Percentiles rank a stretch among this genome's conserved stretches.
These are phyloP conservation scores for Suhomyces canberraensis DNA, from an alignment of 805 yeast genomes.

Conservation along the genomic window DNA sequence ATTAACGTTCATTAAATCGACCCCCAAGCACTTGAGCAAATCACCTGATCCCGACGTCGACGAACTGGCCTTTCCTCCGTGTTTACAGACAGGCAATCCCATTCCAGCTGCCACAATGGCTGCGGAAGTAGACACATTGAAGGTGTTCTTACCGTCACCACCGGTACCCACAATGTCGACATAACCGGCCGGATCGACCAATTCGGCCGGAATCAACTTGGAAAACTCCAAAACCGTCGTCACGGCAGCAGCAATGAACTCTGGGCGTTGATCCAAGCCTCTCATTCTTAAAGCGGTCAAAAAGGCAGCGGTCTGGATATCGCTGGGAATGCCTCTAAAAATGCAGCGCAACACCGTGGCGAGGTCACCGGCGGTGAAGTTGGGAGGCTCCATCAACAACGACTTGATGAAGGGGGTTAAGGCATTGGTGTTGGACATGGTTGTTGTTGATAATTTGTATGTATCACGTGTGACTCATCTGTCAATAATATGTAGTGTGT, in stretches of 20 bases:
- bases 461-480: too few relatives aligned
- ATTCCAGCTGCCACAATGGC: constrained; percentile 95
- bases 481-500: too few relatives aligned
- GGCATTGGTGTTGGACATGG: constrained; percentile 19
- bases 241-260: constrained; percentile 83
- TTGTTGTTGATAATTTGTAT: constrained; percentile 2
- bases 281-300: constrained; percentile 71
- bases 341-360: constrained; percentile 58
- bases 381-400: constrained; percentile 57
- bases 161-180: constrained; percentile 98
- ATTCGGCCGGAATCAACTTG: constrained; percentile 44
- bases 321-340: constrained; percentile 58
- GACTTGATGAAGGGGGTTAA: constrained; percentile 63
- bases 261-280: constrained; percentile 78
- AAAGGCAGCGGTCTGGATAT: constrained; percentile 74
- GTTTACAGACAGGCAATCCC: constrained; percentile 78
- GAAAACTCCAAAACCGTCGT: constrained; percentile 66
- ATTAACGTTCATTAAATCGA: constrained; percentile 71
- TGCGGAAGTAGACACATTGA: constrained; percentile 91
- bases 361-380: constrained; percentile 62
- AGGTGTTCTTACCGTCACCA: constrained; percentile 97
- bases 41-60: constrained; percentile 95
- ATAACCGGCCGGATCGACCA: constrained; percentile 49
- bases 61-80: constrained; percentile 96
- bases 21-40: constrained; percentile 73